Percentiles rank a stretch among this genome's conserved stretches.
Evolutionary conservation across 495 filamentous ascomycete species (phyloP).

Genomic region (Talaromyces proteolyticus): DNA sequence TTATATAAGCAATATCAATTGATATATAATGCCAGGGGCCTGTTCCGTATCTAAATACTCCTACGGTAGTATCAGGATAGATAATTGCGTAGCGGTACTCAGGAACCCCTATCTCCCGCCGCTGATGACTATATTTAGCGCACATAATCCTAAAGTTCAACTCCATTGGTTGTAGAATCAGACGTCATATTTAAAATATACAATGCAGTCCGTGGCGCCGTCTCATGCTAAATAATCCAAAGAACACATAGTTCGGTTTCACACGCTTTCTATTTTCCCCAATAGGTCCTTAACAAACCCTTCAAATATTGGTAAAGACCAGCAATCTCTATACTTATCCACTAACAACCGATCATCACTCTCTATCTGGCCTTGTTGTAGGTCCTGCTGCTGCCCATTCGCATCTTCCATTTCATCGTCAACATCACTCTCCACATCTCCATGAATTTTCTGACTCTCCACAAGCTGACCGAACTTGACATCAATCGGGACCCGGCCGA

Average conservation of each 20-base stretch:
- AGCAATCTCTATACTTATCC: slow-evolving; percentile 73
- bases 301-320: slow-evolving; percentile 67
- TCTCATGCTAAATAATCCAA: background rate
- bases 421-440: slow-evolving; percentile 23
- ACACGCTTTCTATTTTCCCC: slow-evolving; percentile 28
- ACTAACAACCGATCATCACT: slow-evolving; percentile 57
- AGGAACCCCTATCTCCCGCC: too few species aligned
- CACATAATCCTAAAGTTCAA: too few species aligned
- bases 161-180: too few species aligned
- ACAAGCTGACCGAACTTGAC: slow-evolving; percentile 61
- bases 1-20: too few species aligned
- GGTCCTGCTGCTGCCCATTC: slow-evolving; percentile 40
- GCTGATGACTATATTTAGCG: too few species aligned
- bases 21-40: too few species aligned
- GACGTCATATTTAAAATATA: too few species aligned
- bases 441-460: slow-evolving; percentile 47
- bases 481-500: slow-evolving; percentile 88
- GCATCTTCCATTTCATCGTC: slow-evolving; percentile 20
- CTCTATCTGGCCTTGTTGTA: slow-evolving; percentile 32
- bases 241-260: background rate
- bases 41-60: too few species aligned
- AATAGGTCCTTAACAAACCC: slow-evolving; percentile 56
- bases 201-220: too few species aligned
- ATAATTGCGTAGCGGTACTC: too few species aligned
- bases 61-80: too few species aligned